Evolutionary conservation across 352 stramenopile species (phyloP).

Genomic region (Phytophthora brassicae): DNA sequence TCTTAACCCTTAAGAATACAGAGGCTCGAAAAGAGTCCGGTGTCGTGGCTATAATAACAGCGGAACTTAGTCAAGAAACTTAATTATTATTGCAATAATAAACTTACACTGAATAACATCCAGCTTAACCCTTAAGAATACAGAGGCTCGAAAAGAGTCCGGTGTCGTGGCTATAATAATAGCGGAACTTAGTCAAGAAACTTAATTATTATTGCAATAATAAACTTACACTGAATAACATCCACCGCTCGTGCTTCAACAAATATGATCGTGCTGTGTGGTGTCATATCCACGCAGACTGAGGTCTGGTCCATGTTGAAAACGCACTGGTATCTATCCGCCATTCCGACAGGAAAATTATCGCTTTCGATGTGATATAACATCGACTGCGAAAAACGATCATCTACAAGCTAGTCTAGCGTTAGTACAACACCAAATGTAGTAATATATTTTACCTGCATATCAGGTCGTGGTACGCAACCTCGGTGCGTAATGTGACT

Average conservation of each 20-base stretch:
- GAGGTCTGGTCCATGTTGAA: background rate
- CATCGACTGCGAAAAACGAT: background rate
- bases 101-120: slow-evolving; percentile 16
- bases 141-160: slow-evolving; percentile 11
- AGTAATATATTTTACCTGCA: too few species aligned
- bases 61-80: too few species aligned
- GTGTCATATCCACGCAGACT: background rate
- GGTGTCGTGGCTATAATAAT: background rate
- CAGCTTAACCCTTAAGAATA: too few species aligned
- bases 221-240: slow-evolving; percentile 17
- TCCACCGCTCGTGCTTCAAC: slow-evolving; percentile 2
- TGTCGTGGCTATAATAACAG: too few species aligned
- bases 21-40: slow-evolving; percentile 11
- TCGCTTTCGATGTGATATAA: background rate
- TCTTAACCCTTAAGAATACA: too few species aligned
- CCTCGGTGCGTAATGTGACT: too few species aligned
- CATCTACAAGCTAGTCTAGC: background rate
- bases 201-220: too few species aligned
- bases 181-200: too few species aligned
- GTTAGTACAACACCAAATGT: too few species aligned
- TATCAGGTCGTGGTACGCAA: too few species aligned
- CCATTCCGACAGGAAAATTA: background rate
- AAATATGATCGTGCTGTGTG: background rate
- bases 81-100: too few species aligned
- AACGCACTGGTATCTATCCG: background rate